Percentiles rank a stretch among this genome's conserved stretches.
Conservation (phyloP, 257 asterid species). For the Perilla frutescens region DNA sequence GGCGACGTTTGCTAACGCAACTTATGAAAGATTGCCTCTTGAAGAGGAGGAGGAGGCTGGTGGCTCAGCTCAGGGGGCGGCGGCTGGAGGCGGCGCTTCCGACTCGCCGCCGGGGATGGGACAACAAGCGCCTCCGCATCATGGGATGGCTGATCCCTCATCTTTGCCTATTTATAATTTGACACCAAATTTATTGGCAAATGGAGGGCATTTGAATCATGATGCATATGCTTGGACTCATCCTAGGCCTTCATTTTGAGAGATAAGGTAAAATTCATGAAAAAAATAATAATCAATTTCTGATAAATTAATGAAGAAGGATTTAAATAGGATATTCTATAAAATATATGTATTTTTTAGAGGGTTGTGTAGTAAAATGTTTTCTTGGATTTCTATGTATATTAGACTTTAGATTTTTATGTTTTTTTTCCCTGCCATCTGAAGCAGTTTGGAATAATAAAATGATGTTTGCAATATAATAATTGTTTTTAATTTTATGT, state of each 20-base stretch:
- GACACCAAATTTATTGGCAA: slow-evolving; percentile 48
- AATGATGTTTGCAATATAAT: slow-evolving; percentile 29
- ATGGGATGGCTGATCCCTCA: slow-evolving; percentile 45
- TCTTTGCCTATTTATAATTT: slow-evolving; percentile 45
- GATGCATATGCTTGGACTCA: slow-evolving; percentile 56
- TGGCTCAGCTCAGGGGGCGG: slow-evolving; percentile 32
- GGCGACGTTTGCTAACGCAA: slow-evolving; percentile 50
- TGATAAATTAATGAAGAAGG: neutral
- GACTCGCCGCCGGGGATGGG: slow-evolving; percentile 44
- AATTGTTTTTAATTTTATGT: neutral
- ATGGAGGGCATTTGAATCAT: slow-evolving; percentile 51
- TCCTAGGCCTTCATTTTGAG: slow-evolving; percentile 48
- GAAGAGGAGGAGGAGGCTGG: slow-evolving; percentile 54
- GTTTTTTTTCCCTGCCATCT: neutral
- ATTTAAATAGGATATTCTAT: neutral
- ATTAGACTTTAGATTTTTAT: neutral
- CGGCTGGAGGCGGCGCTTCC: slow-evolving; percentile 24
- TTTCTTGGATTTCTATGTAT: slow-evolving; percentile 33
- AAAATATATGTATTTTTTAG: slow-evolving; percentile 28
- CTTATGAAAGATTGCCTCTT: slow-evolving; percentile 50
- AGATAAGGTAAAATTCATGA: neutral
- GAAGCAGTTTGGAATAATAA: slow-evolving; percentile 33
- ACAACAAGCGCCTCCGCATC: slow-evolving; percentile 25
- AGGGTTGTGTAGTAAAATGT: slow-evolving; percentile 16
- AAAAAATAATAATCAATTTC: neutral